Evolutionary conservation across 257 asterid genomes (phyloP), one percentile per base, ranked within the genome.

Genomic region (Gentiana straminea): DNA sequence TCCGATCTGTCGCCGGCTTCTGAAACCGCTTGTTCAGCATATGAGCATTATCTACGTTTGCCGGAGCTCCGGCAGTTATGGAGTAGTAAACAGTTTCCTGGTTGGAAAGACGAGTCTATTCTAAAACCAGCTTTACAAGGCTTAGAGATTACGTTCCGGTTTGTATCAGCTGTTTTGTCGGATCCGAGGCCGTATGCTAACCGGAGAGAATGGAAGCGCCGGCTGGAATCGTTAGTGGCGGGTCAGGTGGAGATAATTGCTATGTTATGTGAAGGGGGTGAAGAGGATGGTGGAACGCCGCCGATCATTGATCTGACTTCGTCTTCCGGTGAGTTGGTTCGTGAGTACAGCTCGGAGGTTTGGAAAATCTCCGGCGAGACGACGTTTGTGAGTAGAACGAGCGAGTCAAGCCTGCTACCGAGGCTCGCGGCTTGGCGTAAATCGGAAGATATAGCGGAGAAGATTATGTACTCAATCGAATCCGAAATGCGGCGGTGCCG

Each of bases 341-440:
- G 81, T 39, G 75, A 75, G 46, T 79, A 75, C 70, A 89, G 97
- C 70, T 79, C 94, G 35, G 97, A 85, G 85, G 97, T 89, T 54
- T 89, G 97, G 97, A 83, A 72, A 79, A 69, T 77, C 72, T 54
- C 86, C 60, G 81, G 69, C 48, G 85, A 79, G 11, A 74, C 73
- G 41, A 84, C 86, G 56, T 89, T 85, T 36, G 94, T 84, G 58
- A 82, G 79, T 74, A 81, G 69, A 43, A 78, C 78, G 47, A 90
- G 98, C 80, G 94, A 80, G 62, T 78, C 69, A 15, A 80, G 98
- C 68, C 66, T 90, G 51, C 72, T 90, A 12, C 98, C 98, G 5
- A 70, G 76, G 45, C 83, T 90, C 1, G 81, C 81, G 56, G 51
- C 76, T 68, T 90, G 98, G 98, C 70, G 63, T 35, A 79, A 73